Conservation (phyloP, 139 green algal genomes). For the Pleodorina starrii region DNA sequence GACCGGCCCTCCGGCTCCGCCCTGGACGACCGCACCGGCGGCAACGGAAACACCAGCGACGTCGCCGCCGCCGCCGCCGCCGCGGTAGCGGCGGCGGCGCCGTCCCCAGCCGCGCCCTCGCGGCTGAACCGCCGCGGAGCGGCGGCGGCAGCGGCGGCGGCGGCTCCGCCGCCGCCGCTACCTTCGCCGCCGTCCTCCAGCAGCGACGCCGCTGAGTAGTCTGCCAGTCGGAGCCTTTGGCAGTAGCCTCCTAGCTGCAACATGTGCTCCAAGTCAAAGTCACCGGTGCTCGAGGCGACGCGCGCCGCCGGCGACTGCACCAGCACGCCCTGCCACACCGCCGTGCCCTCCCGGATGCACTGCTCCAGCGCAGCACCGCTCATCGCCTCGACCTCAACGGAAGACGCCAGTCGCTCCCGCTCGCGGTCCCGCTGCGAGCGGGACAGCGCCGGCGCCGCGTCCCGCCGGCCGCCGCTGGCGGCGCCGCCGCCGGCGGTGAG, state of each 20-base stretch:
- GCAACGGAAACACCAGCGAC: background rate
- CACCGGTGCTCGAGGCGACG: constrained; percentile 8
- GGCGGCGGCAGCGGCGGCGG: background rate
- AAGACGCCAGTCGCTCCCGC: background rate
- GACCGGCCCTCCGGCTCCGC: background rate
- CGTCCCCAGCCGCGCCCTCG: background rate
- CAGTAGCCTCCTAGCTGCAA: constrained; percentile 27
- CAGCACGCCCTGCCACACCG: constrained; percentile 31
- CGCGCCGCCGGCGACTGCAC: background rate
- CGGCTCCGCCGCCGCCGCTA: background rate
- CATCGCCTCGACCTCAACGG: constrained; percentile 13
- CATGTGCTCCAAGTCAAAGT: constrained; percentile 52
- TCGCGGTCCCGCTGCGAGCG: background rate
- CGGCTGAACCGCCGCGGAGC: background rate
- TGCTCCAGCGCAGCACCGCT: background rate
- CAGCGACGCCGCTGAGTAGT: constrained; percentile 22
- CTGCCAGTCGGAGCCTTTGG: constrained; percentile 3
- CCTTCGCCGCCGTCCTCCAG: background rate
- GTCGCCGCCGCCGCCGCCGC: background rate
- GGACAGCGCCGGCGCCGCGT: background rate
- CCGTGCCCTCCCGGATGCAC: background rate
- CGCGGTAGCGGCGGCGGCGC: background rate
- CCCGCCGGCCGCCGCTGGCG: background rate
- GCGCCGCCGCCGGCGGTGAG: background rate
- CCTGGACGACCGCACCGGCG: background rate